Base-by-base conservation (phyloP, 805 yeast genomes). In the Candida michaelii region DNA sequence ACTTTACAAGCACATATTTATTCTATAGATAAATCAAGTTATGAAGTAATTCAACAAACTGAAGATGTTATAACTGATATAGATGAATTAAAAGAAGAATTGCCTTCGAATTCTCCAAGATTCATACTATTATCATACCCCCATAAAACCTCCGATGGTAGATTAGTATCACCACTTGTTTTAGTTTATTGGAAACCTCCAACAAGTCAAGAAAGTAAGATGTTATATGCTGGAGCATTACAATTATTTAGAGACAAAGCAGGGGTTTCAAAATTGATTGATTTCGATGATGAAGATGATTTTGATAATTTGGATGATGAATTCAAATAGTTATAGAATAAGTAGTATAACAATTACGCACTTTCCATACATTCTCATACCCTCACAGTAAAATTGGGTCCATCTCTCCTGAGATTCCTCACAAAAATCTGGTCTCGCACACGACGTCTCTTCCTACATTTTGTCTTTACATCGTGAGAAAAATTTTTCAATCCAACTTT, bases 141-240 rank as follows among this genome's bases (percentile, higher is more conserved):
- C 5, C 63, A 82, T 53, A 77, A 76, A 17, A 62, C 76, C 7
- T 59, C 67, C 24, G 97, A 89, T 53, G 96, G 95, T 0, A 72
- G 95, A 42, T 73, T 77, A 54, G 75, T 80, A 36, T 73, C 79
- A 8, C 97, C 96, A 3, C 73, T 85, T 47, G 87, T 89, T 1
- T 62, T 90, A 58, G 53, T 90, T n/a, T 90, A 89, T 61, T 90
- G 90, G 82, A 76, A 87, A 46, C 97, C 97, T 3, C 83, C 83
- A 18, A 88, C 95, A 0, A 83, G 86, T 13, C 91, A 84, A 58
- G 86, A 85, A 42, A 71, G 77, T 55, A 82, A 84, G 60, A 90
- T 89, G 97, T 65, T 87, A 37, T 89, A 89, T 54, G 97, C 97
- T 0, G 95, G 93, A 4, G 95, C 96, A 2, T 77, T 87, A 16